Base-by-base conservation (phyloP, 331 rosid genomes). In the Malus hybrid region DNA sequence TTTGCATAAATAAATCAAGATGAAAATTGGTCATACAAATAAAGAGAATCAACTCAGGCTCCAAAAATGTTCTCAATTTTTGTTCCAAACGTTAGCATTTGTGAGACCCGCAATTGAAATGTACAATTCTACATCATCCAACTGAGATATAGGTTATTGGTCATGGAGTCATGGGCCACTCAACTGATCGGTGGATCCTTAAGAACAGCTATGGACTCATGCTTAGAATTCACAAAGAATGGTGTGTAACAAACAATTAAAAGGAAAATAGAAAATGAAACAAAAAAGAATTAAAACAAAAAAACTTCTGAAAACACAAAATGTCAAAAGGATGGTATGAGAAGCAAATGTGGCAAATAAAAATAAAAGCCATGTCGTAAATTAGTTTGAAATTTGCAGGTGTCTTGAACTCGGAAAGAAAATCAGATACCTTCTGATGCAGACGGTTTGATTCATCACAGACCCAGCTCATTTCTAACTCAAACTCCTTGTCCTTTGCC, bases 401-500 rank as follows among this genome's bases (percentile, higher is more conserved):
- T 28, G 44, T 18, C 28, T 32, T n/a, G 16, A 4, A 3, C 12
- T 18, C 2, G 63, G 7, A 36, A 56, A 32, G 73, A 69, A 42
- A n/a, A 14, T 48, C 36, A 19, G 73, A 67, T 85, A 91, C 98
- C 99, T 95, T 95, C 86, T 83, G 87, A 78, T 95, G 99, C 66
- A 77, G 96, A 53, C 92, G 97, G 69, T 90, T 92, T 63, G 99
- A 95, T 82, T 95, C 97, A 32, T 95, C 97, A 74, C 99, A 95
- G 75, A 95, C 95, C 99, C 97, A 95, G 84, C 97, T 95, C 93
- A 95, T 80, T 79, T 95, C 99, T 68, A 95, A 86, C 66, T 95
- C 99, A 48, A 95, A 95, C 44, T 90, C 97, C 79, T 92, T 95
- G 86, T 95, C 99, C 84, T 95, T 95, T 1, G 97, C 99, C 84